A percentile compares a stretch with the other conserved stretches of the same genome.
Conservation (phyloP, 305 asterid genomes). For the Stenogyne calaminthoides region DNA sequence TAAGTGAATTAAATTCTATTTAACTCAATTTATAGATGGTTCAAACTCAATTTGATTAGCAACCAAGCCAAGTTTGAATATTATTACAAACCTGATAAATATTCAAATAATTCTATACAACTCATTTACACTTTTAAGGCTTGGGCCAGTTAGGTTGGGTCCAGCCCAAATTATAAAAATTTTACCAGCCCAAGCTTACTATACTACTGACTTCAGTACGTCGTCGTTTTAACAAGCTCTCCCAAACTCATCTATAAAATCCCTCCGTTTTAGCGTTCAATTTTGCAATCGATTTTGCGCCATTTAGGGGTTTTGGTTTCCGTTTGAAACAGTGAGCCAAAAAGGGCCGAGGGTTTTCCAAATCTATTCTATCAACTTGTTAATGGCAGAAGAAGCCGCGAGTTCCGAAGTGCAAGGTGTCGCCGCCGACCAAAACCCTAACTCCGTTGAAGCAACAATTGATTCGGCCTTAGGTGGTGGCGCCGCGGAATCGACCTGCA, state of each 20-base stretch:
- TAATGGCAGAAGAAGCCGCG: constrained; percentile 64
- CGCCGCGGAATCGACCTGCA: constrained; percentile 58
- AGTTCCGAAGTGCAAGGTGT: constrained; percentile 38
- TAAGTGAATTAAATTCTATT: too few relatives aligned
- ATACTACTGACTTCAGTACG: neutral
- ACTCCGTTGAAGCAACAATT: constrained; percentile 64
- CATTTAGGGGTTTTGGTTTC: constrained; percentile 37
- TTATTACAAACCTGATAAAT: too few relatives aligned
- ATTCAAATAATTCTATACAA: too few relatives aligned
- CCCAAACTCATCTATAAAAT: neutral
- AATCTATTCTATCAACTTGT: constrained; percentile 19
- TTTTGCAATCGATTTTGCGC: constrained; percentile 46
- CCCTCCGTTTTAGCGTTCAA: neutral
- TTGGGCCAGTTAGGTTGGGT: neutral
- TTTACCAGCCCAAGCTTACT: neutral
- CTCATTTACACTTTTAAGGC: neutral
- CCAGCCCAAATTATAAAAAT: neutral
- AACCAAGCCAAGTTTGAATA: too few relatives aligned
- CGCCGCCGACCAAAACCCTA: constrained; percentile 40
- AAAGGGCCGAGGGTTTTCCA: constrained; percentile 30
- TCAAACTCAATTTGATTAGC: too few relatives aligned
- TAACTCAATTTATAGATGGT: too few relatives aligned
- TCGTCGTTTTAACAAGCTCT: constrained; percentile 10
- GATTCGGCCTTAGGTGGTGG: constrained; percentile 45
- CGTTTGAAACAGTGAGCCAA: constrained; percentile 30